These are phyloP conservation scores for Diddensiella transvaalensis DNA, from an alignment of 805 yeast species.

Conservation along the genomic window DNA sequence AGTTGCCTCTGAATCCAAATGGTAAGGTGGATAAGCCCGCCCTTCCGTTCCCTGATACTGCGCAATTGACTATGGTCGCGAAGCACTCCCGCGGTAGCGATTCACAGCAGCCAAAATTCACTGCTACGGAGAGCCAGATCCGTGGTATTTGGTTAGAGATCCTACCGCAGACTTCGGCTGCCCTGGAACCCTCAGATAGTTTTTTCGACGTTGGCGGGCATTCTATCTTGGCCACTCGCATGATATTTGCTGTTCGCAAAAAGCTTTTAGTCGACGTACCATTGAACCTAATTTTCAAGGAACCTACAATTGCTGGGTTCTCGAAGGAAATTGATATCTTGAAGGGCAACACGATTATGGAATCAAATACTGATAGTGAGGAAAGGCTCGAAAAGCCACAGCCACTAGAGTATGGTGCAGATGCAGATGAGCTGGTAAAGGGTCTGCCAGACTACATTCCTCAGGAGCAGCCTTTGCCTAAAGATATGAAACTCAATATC, in stretches of 20 bases:
- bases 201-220: slow-evolving; percentile 98
- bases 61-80: slow-evolving; percentile 76
- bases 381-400: slow-evolving; percentile 28
- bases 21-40: slow-evolving; percentile 98
- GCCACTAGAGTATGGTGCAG: slow-evolving; percentile 57
- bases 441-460: slow-evolving; percentile 43
- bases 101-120: slow-evolving; percentile 45
- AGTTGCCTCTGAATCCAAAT: slow-evolving; percentile 92
- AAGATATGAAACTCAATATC: slow-evolving; percentile 47
- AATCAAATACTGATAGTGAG: slow-evolving; percentile 27
- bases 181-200: slow-evolving; percentile 73
- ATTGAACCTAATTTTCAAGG: slow-evolving; percentile 81
- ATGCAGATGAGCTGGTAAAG: slow-evolving; percentile 57
- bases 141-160: slow-evolving; percentile 83
- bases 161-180: slow-evolving; percentile 79
- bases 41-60: slow-evolving; percentile 88
- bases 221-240: slow-evolving; percentile 91
- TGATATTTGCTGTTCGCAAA: slow-evolving; percentile 90
- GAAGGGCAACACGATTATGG: slow-evolving; percentile 37
- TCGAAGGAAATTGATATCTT: slow-evolving; percentile 66
- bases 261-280: slow-evolving; percentile 77
- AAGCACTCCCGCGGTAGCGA: slow-evolving; percentile 40
- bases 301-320: slow-evolving; percentile 79
- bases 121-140: slow-evolving; percentile 61
- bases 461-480: slow-evolving; percentile 40